Evolutionary conservation across 140 eudicot genomes (phyloP), one percentile per base, ranked within the genome.

Genomic region (Anethum foeniculum): DNA sequence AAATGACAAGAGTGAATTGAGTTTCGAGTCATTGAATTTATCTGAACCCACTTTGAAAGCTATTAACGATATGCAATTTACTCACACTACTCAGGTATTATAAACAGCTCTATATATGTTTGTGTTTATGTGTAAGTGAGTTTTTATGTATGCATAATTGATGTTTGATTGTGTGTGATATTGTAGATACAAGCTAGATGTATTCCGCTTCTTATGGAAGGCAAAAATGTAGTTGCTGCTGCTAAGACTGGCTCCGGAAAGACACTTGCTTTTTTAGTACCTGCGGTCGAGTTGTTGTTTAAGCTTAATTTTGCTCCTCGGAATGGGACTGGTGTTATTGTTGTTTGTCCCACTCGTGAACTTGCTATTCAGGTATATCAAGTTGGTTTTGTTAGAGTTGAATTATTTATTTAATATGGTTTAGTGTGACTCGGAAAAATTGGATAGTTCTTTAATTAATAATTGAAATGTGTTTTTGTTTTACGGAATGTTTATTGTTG

Each of bases 241-340:
- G 97, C 99, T 78, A 92, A 93, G 79, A 90, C 97, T 5, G 99
- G 97, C 81, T 92, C 99, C 9, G 99, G 97, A 39, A 94, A 94
- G 84, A 92, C 99, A 16, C 88, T 95, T 80, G 97, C 99, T 23
- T 92, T 92, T 87, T 84, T 95, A 34, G 83, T 95, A 9, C 99
- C 99, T 3, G 97, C 99, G 14, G 91, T 92, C 21, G 99, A 95
- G 80, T 51, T 95, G 86, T 69, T 95, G 71, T 83, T 84, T 84
- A 83, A 87, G 27, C 77, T 78, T 36, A 81, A 74, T 0, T 95
- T 95, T 83, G 77, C 88, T 11, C 97, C 99, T 73, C 89, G 99
- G 34, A 95, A 95, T 86, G 99, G 99, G 27, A 88, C 93, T 27
- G 99, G 97, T 65, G 97, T 89, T 49, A 49, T 49, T 6, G 21